Percentiles rank a stretch among this genome's conserved stretches.
These are phyloP conservation scores for Simplicillium sp. DNA, from an alignment of 2,329 filamentous ascomycete genomes.

Conservation along the genomic window DNA sequence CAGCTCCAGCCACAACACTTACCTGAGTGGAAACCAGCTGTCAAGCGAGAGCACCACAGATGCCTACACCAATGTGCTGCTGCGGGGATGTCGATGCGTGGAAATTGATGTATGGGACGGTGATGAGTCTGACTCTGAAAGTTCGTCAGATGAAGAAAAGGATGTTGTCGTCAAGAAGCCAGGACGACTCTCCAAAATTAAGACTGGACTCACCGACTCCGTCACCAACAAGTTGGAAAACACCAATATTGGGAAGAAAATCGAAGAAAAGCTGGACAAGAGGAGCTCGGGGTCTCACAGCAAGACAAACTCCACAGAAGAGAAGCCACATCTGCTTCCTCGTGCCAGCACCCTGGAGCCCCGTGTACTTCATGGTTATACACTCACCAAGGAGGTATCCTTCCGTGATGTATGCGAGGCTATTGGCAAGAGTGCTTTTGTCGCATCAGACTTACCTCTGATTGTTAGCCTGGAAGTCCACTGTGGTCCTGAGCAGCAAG, in stretches of 20 bases:
- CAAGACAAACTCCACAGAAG: conserved; percentile 2
- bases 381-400: conserved; percentile 76
- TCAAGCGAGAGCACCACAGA: conserved; percentile 79
- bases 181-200: conserved; percentile 56
- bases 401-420: conserved; percentile 80
- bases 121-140: conserved; percentile 60
- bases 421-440: conserved; percentile 72
- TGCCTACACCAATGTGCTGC: conserved; percentile 75
- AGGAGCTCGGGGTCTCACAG: conserved; percentile 13
- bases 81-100: conserved; percentile 80
- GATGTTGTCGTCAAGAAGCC: conserved; percentile 38
- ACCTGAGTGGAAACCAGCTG: conserved; percentile 81
- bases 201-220: conserved; percentile 40
- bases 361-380: conserved; percentile 78
- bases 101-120: conserved; percentile 97
- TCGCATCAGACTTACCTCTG: conserved; percentile 67
- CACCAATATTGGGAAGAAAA: conserved; percentile 34
- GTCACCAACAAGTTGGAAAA: conserved; percentile 36
- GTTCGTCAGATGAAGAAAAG: conserved; percentile 41
- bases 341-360: conserved; percentile 48
- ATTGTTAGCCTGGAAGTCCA: conserved; percentile 94
- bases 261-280: conserved; percentile 23
- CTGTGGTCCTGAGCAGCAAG: conserved; percentile 69
- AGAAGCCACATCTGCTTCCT: conserved; percentile 9
- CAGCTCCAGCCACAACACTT: conserved; percentile 92